These are phyloP conservation scores for Candida smagusa DNA, from an alignment of 1,139 yeast species.

Conservation along the genomic window DNA sequence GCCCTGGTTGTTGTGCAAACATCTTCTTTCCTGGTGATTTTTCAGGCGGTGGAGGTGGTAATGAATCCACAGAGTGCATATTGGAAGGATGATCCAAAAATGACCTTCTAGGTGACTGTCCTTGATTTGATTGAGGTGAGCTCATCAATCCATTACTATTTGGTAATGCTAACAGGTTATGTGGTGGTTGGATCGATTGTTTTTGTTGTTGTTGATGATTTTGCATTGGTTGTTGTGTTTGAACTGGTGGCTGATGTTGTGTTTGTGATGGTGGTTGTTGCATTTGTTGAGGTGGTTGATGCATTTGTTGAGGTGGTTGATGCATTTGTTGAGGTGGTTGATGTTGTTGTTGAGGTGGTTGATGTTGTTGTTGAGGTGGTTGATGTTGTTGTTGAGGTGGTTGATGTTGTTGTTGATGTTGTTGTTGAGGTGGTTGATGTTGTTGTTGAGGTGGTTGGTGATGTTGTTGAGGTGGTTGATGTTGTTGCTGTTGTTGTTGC, in stretches of 20 bases:
- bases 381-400: slow-evolving; percentile 4
- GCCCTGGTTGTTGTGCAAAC: slow-evolving; percentile 1
- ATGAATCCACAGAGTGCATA: neutral
- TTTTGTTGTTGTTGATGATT: slow-evolving; percentile 3
- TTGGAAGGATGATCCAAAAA: too few species aligned
- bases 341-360: neutral
- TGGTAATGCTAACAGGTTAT: neutral
- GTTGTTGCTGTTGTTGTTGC: neutral
- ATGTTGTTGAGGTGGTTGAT: slow-evolving; percentile 2
- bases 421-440: slow-evolving; percentile 1
- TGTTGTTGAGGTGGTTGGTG: slow-evolving; percentile 4
- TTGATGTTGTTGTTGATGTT: neutral
- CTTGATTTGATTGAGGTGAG: neutral
- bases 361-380: slow-evolving; percentile 6
- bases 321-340: slow-evolving; percentile 1
- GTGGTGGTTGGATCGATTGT: neutral
- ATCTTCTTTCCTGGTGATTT: neutral
- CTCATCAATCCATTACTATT: neutral
- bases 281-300: neutral
- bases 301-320: slow-evolving; percentile 1
- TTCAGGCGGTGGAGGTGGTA: slow-evolving; percentile 3
- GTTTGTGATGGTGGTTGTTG: slow-evolving; percentile 2
- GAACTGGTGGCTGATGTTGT: neutral
- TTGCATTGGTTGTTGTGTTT: slow-evolving; percentile 4
- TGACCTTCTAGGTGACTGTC: neutral